Percentiles rank a stretch among this genome's conserved stretches.
phyloP scores from a whole-genome alignment of 129 eudicot species.

The Saposhnikovia divaricata region DNA sequence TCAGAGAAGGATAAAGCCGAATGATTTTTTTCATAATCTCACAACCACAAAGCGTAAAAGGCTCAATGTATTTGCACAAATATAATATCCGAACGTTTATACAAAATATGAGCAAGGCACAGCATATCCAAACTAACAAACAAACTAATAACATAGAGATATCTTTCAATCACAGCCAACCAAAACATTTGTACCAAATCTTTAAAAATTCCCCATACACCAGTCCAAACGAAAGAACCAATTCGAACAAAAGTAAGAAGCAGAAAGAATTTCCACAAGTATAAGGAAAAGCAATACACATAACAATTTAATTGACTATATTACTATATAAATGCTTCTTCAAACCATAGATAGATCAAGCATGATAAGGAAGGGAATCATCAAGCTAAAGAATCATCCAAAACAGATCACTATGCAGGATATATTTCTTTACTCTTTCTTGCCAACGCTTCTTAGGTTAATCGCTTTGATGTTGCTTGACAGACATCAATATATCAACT shows the following conservation, averaged over 20 bases:
- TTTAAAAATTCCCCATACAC: neutral
- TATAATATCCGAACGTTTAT: neutral
- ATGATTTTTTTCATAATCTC: neutral
- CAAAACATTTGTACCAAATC: neutral
- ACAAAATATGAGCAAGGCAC: neutral
- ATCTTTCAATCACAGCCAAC: neutral
- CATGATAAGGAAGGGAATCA: neutral
- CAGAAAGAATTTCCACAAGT: neutral
- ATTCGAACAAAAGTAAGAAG: neutral
- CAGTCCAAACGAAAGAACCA: neutral
- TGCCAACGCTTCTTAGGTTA: conserved; percentile 5
- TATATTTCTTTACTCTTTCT: no score
- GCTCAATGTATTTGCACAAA: neutral
- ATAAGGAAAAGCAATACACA: neutral
- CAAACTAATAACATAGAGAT: neutral
- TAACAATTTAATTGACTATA: neutral
- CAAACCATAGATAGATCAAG: conserved; percentile 8
- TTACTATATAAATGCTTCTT: conserved; percentile 4
- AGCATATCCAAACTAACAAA: neutral
- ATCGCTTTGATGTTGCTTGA: conserved; percentile 49
- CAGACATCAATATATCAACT: conserved; percentile 45
- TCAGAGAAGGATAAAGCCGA: neutral
- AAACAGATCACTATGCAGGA: no score
- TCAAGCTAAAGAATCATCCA: conserved; percentile 27
- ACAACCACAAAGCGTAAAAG: neutral